A percentile compares a stretch with the other conserved stretches of the same genome.
Conservation (phyloP, 352 stramenopile genomes). For the Peronospora belbahrii region DNA sequence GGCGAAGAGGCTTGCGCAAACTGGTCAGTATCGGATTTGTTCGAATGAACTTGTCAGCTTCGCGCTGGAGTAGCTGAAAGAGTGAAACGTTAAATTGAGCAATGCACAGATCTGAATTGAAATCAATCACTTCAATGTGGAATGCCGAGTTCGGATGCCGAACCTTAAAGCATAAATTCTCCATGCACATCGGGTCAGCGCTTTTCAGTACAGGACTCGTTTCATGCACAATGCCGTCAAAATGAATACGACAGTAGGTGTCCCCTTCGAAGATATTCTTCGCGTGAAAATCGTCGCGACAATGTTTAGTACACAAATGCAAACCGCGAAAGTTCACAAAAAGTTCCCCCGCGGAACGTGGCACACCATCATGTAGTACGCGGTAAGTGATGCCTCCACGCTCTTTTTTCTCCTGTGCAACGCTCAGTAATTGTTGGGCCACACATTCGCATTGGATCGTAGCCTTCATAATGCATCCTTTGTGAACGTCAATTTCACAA, state of each 20-base stretch:
- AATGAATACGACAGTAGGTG: conserved; percentile 70
- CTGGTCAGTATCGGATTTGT: conserved; percentile 41
- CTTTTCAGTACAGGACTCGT: conserved; percentile 82
- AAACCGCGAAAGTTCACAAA: conserved; percentile 74
- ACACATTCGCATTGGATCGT: conserved; percentile 71
- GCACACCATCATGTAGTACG: conserved; percentile 37
- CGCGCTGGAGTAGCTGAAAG: conserved; percentile 71
- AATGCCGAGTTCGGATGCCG: conserved; percentile 49
- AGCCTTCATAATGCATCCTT: conserved; percentile 83
- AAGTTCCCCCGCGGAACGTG: conserved; percentile 40
- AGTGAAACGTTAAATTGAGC: conserved; percentile 60
- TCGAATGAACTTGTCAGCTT: conserved; percentile 58
- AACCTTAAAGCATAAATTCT: conserved; percentile 69
- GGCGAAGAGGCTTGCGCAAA: conserved; percentile 35
- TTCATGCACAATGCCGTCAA: conserved; percentile 63
- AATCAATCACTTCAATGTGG: conserved; percentile 75
- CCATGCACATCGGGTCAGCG: conserved; percentile 82
- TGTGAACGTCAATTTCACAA: conserved; percentile 78
- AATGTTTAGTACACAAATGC: conserved; percentile 83
- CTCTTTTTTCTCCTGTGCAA: conserved; percentile 21
- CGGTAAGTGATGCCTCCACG: conserved; percentile 33
- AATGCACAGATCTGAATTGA: conserved; percentile 69
- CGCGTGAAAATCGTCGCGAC: conserved; percentile 59
- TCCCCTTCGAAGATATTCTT: conserved; percentile 86
- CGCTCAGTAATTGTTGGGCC: conserved; percentile 17